A percentile compares a stretch with the other conserved stretches of the same genome.
Evolutionary conservation across 345 rosid genomes (phyloP).

Genomic region (Anacardium occidentale): DNA sequence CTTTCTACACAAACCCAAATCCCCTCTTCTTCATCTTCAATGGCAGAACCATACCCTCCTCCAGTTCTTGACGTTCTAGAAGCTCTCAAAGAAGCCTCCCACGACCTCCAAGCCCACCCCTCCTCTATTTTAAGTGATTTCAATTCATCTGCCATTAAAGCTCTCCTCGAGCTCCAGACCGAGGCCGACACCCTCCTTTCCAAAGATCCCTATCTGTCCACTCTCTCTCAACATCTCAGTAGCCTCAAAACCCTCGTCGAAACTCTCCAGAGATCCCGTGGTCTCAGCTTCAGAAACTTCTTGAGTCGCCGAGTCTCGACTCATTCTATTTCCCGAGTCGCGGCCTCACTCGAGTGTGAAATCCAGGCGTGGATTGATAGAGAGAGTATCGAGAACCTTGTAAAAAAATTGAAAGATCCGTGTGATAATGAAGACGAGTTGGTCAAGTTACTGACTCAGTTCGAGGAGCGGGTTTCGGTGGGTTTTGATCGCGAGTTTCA

Average conservation of each 20-base stretch:
- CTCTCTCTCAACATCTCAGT: conserved; percentile 48
- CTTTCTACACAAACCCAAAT: neutral
- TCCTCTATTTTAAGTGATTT: conserved; percentile 28
- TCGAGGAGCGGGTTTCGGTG: conserved; percentile 42
- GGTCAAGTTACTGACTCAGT: conserved; percentile 36
- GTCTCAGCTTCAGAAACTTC: conserved; percentile 44
- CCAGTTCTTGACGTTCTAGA: conserved; percentile 46
- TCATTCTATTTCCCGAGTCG: conserved; percentile 61
- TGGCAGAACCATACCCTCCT: conserved; percentile 29
- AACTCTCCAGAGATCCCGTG: conserved; percentile 34
- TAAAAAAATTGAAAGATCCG: conserved; percentile 30
- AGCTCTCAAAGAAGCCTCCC: conserved; percentile 69
- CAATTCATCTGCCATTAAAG: conserved; percentile 47
- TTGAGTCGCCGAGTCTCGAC: conserved; percentile 54
- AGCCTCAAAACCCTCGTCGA: conserved; percentile 44
- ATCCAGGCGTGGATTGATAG: conserved; percentile 80
- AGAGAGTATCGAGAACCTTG: conserved; percentile 49
- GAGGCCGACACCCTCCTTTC: conserved; percentile 58
- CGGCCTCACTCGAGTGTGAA: conserved; percentile 58
- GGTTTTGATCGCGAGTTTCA: conserved; percentile 61
- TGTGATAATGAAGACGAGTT: conserved; percentile 40
- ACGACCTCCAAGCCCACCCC: conserved; percentile 50
- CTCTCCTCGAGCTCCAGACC: conserved; percentile 59
- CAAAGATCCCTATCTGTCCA: conserved; percentile 47
- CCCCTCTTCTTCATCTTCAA: neutral